Conservation (phyloP, 352 stramenopile species). For the Globisporangium mamillatum region DNA sequence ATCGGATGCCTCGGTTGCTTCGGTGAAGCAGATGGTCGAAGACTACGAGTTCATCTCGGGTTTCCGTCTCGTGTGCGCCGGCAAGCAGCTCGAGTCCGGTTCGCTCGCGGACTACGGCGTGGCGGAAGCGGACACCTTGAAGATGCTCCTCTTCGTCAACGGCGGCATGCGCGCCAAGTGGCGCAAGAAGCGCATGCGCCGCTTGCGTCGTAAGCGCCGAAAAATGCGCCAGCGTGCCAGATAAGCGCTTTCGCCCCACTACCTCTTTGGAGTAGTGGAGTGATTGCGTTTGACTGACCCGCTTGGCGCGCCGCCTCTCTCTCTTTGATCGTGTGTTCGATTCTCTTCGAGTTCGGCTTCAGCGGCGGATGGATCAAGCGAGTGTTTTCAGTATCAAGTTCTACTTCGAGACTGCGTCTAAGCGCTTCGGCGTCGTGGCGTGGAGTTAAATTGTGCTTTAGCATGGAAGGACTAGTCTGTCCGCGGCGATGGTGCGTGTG, state of each 20-base stretch:
- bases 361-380: too few species aligned
- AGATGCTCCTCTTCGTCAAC: slow-evolving; percentile 90
- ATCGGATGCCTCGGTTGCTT: slow-evolving; percentile 88
- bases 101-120: slow-evolving; percentile 92
- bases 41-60: slow-evolving; percentile 94
- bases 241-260: slow-evolving; percentile 73
- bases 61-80: slow-evolving; percentile 89
- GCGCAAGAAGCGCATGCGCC: slow-evolving; percentile 98
- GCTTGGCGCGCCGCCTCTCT: not conserved
- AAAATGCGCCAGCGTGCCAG: slow-evolving; percentile 99
- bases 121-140: slow-evolving; percentile 90
- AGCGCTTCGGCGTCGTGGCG: too few species aligned
- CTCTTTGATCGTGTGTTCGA: too few species aligned
- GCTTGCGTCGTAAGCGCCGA: slow-evolving; percentile 96
- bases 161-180: slow-evolving; percentile 97
- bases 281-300: slow-evolving; percentile 7
- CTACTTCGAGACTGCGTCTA: too few species aligned
- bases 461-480: too few species aligned
- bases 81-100: slow-evolving; percentile 73
- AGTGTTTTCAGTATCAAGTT: too few species aligned
- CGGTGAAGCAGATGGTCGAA: slow-evolving; percentile 93
- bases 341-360: too few species aligned
- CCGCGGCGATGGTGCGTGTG: too few species aligned
- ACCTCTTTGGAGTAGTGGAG: not conserved
- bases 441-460: too few species aligned